Percentiles rank a stretch among this genome's conserved stretches.
Conservation (phyloP, 345 rosid species). For the Gossypium rotundifolium region DNA sequence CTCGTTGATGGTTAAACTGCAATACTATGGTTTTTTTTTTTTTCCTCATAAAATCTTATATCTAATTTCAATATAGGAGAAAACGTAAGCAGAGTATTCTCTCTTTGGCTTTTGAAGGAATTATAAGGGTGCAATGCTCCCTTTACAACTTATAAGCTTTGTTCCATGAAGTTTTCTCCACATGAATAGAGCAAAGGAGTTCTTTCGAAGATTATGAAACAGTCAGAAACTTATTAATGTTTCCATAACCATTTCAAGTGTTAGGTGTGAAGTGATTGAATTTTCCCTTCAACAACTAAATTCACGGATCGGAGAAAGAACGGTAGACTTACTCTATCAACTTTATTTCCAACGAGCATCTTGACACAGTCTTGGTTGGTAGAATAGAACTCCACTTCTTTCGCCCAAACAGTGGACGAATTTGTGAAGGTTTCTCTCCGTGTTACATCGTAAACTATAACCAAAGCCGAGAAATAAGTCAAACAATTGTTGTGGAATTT, state of each 20-base stretch:
- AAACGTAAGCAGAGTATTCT: too few relatives aligned
- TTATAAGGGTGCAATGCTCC: neutral
- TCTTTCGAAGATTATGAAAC: neutral
- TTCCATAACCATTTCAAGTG: too few relatives aligned
- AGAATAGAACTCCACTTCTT: conserved; percentile 82
- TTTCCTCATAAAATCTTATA: too few relatives aligned
- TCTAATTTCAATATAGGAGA: too few relatives aligned
- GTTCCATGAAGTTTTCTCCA: neutral
- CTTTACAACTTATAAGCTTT: neutral
- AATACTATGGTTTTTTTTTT: too few relatives aligned
- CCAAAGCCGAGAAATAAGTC: conserved; percentile 10
- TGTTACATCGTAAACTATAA: conserved; percentile 83
- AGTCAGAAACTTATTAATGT: neutral
- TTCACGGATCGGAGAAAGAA: neutral
- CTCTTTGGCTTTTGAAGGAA: too few relatives aligned
- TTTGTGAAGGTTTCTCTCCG: conserved; percentile 81
- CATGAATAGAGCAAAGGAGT: neutral
- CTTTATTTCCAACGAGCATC: conserved; percentile 97
- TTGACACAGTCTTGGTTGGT: conserved; percentile 75
- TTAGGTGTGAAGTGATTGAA: too few relatives aligned
- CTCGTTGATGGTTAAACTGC: too few relatives aligned
- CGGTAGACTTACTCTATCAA: conserved; percentile 44
- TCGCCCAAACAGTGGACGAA: conserved; percentile 82
- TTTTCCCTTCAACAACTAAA: neutral
- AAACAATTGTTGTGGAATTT: neutral